A percentile compares a stretch with the other conserved stretches of the same genome.
Conservation (phyloP, 2,329 filamentous ascomycete genomes). For the Aspergillus brunneoviolaceus region DNA sequence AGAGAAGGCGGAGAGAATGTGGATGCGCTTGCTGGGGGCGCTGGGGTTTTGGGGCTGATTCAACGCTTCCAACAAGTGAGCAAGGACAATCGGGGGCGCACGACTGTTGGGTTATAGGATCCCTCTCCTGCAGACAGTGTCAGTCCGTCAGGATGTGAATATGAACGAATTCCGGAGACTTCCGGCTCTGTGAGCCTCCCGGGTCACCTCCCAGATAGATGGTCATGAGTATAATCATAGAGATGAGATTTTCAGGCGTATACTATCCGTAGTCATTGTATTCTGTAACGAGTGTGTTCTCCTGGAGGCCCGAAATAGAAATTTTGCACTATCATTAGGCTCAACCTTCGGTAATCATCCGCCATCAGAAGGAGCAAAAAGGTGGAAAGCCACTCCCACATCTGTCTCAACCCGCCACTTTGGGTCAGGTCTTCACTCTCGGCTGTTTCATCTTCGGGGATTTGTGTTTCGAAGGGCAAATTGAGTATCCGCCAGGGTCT, state of each 20-base stretch:
- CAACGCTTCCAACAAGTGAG: constrained; percentile 65
- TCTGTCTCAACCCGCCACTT: background rate
- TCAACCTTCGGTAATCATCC: background rate
- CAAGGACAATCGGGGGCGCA: constrained; percentile 38
- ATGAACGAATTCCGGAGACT: background rate
- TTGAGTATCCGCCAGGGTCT: background rate
- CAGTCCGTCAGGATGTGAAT: background rate
- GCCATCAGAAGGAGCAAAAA: background rate
- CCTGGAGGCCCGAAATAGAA: background rate
- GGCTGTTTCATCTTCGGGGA: background rate
- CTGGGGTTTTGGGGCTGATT: constrained; percentile 64
- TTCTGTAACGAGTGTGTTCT: background rate
- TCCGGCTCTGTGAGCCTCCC: background rate
- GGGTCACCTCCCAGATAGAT: background rate
- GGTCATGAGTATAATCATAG: background rate
- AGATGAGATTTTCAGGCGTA: background rate
- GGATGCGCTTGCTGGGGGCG: constrained; percentile 47
- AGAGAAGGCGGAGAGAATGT: constrained; percentile 51
- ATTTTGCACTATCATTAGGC: background rate
- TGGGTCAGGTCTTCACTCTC: background rate
- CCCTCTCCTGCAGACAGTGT: background rate
- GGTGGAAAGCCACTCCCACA: background rate
- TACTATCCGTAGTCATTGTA: background rate
- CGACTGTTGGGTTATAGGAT: constrained; percentile 35
- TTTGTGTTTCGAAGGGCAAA: background rate